A percentile compares a stretch with the other conserved stretches of the same genome.
Evolutionary conservation across 208 protist species (phyloP).

Genomic region (Acanthamoeba quina): DNA sequence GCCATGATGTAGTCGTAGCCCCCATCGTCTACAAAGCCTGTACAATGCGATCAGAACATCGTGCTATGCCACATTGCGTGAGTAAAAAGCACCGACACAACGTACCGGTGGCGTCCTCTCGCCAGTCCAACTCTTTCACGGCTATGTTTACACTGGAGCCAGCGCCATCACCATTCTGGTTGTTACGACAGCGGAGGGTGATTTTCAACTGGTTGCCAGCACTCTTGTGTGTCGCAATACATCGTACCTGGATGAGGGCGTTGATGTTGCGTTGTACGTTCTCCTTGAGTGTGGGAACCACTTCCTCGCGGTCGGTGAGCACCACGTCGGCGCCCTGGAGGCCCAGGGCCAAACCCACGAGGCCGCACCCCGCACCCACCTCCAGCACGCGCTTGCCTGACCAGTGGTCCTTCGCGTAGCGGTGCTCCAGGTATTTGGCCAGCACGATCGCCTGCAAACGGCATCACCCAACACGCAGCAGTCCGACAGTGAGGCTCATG

Average conservation of each 20-base stretch:
- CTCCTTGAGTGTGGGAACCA: not conserved
- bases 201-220: no score
- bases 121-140: slow-evolving; percentile 3
- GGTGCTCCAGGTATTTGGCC: slow-evolving; percentile 58
- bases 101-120: not conserved
- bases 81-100: not conserved
- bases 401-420: not conserved
- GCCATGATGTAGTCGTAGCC: slow-evolving; percentile 37
- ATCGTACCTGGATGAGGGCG: not conserved
- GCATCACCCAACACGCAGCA: not conserved
- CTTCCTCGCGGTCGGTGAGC: slow-evolving; percentile 18
- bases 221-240: no score
- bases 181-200: no score
- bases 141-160: not conserved
- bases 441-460: not conserved
- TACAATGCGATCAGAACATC: no score
- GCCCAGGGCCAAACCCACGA: slow-evolving; percentile 9
- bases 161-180: not conserved
- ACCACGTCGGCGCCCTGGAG: slow-evolving; percentile 32
- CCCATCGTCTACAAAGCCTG: not conserved
- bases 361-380: slow-evolving; percentile 47
- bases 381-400: slow-evolving; percentile 47
- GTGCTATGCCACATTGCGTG: no score
- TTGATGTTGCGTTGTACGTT: slow-evolving; percentile 10
- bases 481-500: not conserved